Evolutionary conservation across 75 land plant species (phyloP).

Genomic region (Sequoiadendron giganteum): DNA sequence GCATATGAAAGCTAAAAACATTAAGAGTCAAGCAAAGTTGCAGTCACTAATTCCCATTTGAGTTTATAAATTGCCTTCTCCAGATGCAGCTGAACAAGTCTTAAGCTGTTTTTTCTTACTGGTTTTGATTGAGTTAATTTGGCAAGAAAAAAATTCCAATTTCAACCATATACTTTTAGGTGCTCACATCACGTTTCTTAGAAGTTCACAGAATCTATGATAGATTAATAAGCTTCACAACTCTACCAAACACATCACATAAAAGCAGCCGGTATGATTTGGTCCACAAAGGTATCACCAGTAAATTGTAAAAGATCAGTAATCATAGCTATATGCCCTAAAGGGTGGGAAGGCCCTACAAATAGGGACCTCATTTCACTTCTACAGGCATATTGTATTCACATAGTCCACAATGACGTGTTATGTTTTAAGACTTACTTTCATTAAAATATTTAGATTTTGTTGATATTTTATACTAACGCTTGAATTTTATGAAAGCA

Average conservation of each 20-base stretch:
- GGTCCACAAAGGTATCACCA: not conserved
- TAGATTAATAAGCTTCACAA: not conserved
- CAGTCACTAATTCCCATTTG: constrained; percentile 1
- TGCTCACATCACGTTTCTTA: not conserved
- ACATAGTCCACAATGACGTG: not conserved
- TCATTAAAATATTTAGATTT: not conserved
- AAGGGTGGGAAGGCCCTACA: not conserved
- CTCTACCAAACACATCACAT: not conserved
- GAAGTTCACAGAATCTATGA: not conserved
- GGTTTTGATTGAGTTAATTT: not conserved
- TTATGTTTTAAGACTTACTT: not conserved
- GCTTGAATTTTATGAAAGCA: not conserved
- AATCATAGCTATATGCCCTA: not conserved
- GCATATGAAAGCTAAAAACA: not conserved
- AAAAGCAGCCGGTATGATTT: not conserved
- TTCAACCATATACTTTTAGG: not conserved
- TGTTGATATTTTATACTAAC: not conserved
- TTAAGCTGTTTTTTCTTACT: not conserved
- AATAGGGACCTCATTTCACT: not conserved
- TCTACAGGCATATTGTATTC: not conserved
- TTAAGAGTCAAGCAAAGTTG: not conserved
- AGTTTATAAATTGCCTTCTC: not conserved
- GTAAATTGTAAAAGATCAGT: not conserved
- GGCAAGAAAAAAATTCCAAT: not conserved
- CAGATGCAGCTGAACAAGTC: not conserved